Percentiles rank a stretch among this genome's conserved stretches.
Conservation (phyloP, 2,329 filamentous ascomycete species). For the Aureobasidium zeae region DNA sequence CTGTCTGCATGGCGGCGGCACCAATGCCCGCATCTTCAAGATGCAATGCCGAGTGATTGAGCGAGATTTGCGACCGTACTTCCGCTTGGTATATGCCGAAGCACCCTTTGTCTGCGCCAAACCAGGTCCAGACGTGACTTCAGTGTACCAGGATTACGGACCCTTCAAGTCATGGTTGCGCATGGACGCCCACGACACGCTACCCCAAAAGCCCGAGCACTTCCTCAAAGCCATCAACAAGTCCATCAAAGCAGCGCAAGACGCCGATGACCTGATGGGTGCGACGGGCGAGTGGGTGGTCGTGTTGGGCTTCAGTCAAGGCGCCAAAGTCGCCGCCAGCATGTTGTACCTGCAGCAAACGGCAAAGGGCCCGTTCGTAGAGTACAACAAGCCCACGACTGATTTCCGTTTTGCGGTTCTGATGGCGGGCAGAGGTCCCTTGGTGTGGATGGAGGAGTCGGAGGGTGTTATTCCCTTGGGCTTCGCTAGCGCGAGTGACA, state of each 20-base stretch:
- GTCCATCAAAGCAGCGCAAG: not conserved
- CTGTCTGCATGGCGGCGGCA: conserved; percentile 35
- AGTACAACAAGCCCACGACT: too few relatives aligned
- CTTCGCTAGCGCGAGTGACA: too few relatives aligned
- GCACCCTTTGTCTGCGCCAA: not conserved
- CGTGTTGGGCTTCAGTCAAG: conserved; percentile 58
- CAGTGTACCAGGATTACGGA: not conserved
- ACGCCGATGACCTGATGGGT: conserved; percentile 38
- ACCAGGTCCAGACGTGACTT: not conserved
- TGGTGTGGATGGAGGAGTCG: not conserved
- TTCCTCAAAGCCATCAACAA: not conserved
- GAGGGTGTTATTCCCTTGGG: too few relatives aligned
- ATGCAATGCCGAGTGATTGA: conserved; percentile 31
- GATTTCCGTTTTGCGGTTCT: not conserved
- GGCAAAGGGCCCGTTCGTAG: not conserved
- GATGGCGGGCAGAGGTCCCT: not conserved
- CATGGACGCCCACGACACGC: too few relatives aligned
- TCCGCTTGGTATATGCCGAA: conserved; percentile 17
- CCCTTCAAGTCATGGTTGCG: not conserved
- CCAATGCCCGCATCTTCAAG: conserved; percentile 31
- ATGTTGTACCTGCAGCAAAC: conserved; percentile 40
- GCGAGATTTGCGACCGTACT: conserved; percentile 26
- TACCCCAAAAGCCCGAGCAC: too few relatives aligned
- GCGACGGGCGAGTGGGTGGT: conserved; percentile 51
- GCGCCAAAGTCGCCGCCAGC: conserved; percentile 52